Base-by-base conservation (phyloP, 2,329 filamentous ascomycete species). In the Zymoseptoria passerinii region DNA sequence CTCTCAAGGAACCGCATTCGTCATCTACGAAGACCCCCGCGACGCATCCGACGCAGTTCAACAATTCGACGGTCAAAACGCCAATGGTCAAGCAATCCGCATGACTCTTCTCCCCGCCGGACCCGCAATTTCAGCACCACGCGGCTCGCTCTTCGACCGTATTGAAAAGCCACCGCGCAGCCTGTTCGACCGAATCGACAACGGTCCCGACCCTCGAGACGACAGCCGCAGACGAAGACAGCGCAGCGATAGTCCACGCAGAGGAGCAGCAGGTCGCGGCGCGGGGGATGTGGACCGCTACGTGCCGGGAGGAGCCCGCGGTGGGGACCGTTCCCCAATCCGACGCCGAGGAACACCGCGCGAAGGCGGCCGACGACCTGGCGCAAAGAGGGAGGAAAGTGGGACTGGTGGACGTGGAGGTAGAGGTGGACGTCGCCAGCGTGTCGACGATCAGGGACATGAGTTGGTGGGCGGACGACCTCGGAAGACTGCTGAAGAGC, bases 41-140 rank as follows among this genome's bases (percentile, higher is more conserved):
- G 88, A 96, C 72, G 92, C 92, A 8, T 77, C 81, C 66, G 79
- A 82, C 51, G 92, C 92, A 1, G 81, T 96, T 57, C 80, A 79
- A 56, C 87, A 96, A 67, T 96, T 88, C 70, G 87, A 96, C 70
- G 90, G 90, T 57, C 91, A 91, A 63, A 96, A 96, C 71, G 92
- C 92, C 58, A 92, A 94, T 67, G 88, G 87, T 81, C 77, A 71
- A 70, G 90, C 90, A 3, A 96, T 96, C 67, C 84, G 82, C 35
- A 74, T 96, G 58, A 83, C 82, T 0, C 77, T 92, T 29, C 72
- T 92, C 49, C 80, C 85, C n/a, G 76, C 64, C 74, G 81, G 54
- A 71, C 78, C 58, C 58, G 71, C 68, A 66, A 63, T 73, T 72
- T 76, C 58, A 77, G 79, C 64, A 72, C 75, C 6, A 8, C 58